phyloP scores from a whole-genome alignment of 2,329 filamentous ascomycete genomes.

The Fusarium mexicanum region DNA sequence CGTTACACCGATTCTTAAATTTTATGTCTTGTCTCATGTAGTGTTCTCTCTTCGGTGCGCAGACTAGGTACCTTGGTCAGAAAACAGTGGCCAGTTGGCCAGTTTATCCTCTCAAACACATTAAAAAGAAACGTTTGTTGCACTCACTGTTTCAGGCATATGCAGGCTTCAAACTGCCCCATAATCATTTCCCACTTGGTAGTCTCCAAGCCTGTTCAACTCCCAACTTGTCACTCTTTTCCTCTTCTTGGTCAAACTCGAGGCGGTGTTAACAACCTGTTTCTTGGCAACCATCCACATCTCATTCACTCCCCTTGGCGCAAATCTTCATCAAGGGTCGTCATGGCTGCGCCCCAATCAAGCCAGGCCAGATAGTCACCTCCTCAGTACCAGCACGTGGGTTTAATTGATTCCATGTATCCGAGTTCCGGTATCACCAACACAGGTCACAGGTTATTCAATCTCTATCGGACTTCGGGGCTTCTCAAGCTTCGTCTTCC shows the following conservation, averaged over 20 bases:
- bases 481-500: background rate
- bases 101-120: background rate
- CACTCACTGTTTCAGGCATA: background rate
- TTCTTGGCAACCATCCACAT: conserved; percentile 27
- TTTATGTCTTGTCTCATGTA: background rate
- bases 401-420: conserved; percentile 1
- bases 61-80: background rate
- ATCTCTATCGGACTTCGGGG: background rate
- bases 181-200: background rate
- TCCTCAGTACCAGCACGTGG: conserved; percentile 1
- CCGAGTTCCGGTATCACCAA: background rate
- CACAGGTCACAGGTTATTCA: background rate
- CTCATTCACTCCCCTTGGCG: conserved; percentile 1
- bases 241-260: background rate
- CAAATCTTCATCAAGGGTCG: conserved; percentile 31
- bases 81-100: background rate
- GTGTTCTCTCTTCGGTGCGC: background rate
- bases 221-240: background rate
- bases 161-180: background rate
- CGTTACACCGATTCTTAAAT: background rate
- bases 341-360: conserved; percentile 28
- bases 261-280: conserved; percentile 15
- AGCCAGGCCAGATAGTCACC: conserved; percentile 20
- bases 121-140: background rate
- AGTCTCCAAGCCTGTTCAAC: background rate